These are phyloP conservation scores for Argentina anserina DNA, from an alignment of 306 rosid species.

Conservation along the genomic window DNA sequence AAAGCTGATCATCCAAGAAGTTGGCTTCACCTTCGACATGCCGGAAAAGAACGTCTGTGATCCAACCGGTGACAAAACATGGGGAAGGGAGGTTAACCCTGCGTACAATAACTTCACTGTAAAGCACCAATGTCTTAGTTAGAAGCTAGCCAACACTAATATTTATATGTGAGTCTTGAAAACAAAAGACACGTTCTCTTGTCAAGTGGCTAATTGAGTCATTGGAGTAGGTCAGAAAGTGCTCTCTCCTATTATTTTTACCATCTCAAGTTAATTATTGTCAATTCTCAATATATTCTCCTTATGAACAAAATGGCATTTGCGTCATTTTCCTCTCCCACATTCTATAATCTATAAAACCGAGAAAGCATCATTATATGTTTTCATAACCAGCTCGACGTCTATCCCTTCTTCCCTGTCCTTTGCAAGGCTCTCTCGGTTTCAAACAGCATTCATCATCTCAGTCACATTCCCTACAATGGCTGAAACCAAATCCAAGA, in stretches of 20 bases:
- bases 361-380: background rate
- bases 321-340: background rate
- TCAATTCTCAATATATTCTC: too few relatives aligned
- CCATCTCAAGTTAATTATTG: background rate
- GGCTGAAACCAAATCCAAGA: slow-evolving; percentile 26
- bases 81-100: too few relatives aligned
- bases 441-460: background rate
- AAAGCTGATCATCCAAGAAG: too few relatives aligned
- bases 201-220: background rate
- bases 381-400: background rate
- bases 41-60: too few relatives aligned
- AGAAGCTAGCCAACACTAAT: too few relatives aligned
- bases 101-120: too few relatives aligned
- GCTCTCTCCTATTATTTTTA: background rate
- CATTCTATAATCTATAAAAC: background rate
- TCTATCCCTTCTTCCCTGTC: background rate
- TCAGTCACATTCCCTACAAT: background rate
- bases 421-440: background rate
- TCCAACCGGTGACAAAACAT: too few relatives aligned
- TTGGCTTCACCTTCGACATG: too few relatives aligned
- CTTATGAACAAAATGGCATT: too few relatives aligned
- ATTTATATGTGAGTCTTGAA: too few relatives aligned
- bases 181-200: background rate
- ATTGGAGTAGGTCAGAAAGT: background rate
- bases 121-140: too few relatives aligned